Conservation (phyloP, 2,329 filamentous ascomycete species). For the Diaporthe amygdali region DNA sequence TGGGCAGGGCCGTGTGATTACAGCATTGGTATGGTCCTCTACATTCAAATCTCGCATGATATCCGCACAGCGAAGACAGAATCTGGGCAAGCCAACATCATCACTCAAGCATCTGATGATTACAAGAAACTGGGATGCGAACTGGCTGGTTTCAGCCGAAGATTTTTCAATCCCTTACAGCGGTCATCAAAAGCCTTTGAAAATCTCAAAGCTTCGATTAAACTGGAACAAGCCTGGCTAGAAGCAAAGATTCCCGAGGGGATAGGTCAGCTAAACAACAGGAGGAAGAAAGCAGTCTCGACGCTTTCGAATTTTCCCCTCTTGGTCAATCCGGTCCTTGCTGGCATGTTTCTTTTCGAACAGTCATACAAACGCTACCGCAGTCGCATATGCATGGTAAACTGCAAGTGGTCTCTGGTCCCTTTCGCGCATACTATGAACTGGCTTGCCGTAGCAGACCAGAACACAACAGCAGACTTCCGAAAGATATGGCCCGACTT, state of each 20-base stretch:
- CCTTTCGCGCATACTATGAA: not conserved
- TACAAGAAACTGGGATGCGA: not conserved
- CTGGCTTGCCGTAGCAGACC: not conserved
- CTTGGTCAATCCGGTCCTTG: not conserved
- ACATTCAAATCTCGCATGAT: not conserved
- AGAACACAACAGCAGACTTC: not conserved
- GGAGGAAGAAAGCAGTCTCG: not conserved
- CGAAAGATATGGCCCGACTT: not conserved
- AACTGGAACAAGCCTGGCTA: not conserved
- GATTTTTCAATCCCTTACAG: not conserved
- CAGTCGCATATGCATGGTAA: fast-evolving
- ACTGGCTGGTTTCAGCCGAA: too few species aligned
- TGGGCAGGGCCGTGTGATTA: not conserved
- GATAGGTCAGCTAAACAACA: not conserved
- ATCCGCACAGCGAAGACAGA: not conserved
- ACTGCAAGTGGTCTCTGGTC: not conserved
- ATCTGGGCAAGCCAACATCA: not conserved
- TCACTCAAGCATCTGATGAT: not conserved
- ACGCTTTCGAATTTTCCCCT: not conserved
- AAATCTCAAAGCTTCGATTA: too few species aligned
- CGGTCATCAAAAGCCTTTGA: too few species aligned
- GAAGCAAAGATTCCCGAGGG: not conserved
- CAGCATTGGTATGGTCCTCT: not conserved
- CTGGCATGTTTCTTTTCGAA: not conserved
- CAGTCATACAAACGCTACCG: not conserved